A percentile compares a stretch with the other conserved stretches of the same genome.
phyloP scores from a whole-genome alignment of 164 flowering plant species.

The Nymphaea thermarum region DNA sequence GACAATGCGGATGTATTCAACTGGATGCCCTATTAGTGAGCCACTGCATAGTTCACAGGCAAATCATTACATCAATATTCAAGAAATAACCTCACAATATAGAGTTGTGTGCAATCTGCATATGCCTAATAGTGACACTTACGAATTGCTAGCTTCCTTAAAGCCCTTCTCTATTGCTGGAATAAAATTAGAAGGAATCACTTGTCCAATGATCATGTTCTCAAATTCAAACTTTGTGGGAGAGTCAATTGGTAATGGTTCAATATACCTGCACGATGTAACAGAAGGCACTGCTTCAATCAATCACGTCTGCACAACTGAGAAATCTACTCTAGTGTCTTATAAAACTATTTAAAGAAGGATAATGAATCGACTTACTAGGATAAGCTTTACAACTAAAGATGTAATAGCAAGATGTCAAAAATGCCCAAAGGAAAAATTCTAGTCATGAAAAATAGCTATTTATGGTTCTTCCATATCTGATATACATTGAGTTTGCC shows the following conservation, averaged over 20 bases:
- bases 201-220: slow-evolving; percentile 87
- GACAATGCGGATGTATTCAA: slow-evolving; percentile 70
- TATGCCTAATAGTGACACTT: slow-evolving; percentile 15
- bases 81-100: too few relatives aligned
- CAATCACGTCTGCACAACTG: background rate
- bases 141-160: slow-evolving; percentile 96
- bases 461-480: too few relatives aligned
- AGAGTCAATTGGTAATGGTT: slow-evolving; percentile 76
- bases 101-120: background rate
- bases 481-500: too few relatives aligned
- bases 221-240: slow-evolving; percentile 91
- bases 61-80: too few relatives aligned
- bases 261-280: slow-evolving; percentile 51
- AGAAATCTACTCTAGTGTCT: too few relatives aligned
- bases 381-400: too few relatives aligned
- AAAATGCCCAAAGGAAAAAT: too few relatives aligned
- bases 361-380: too few relatives aligned
- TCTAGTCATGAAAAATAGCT: too few relatives aligned
- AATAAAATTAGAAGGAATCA: slow-evolving; percentile 77
- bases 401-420: too few relatives aligned
- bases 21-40: slow-evolving; percentile 92
- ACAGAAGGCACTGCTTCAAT: background rate
- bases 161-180: slow-evolving; percentile 99
- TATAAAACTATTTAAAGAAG: too few relatives aligned
- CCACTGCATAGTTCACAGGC: slow-evolving; percentile 39